phyloP scores from a whole-genome alignment of 768 basidiomycete species.

The Amanita phalloides region DNA sequence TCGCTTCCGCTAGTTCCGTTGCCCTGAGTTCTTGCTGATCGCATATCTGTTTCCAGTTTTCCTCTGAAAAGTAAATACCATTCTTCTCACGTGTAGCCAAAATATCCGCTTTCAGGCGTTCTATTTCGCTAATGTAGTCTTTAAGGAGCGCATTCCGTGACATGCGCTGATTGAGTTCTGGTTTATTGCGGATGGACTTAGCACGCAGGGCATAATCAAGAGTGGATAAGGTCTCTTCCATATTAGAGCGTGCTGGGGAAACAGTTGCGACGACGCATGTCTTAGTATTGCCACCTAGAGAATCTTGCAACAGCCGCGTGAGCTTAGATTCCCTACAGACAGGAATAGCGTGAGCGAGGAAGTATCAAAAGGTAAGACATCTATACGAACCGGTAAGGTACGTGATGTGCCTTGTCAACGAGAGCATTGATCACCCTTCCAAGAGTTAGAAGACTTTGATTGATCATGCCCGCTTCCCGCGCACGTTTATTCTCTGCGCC shows the following conservation, averaged over 20 bases:
- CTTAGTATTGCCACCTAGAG: constrained; percentile 94
- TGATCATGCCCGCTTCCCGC: constrained; percentile 97
- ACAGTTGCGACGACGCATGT: constrained; percentile 97
- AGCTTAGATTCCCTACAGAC: constrained; percentile 82
- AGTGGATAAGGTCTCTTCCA: constrained; percentile 96
- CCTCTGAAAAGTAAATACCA: constrained; percentile 88
- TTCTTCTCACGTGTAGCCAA: constrained; percentile 92
- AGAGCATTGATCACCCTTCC: constrained; percentile 94
- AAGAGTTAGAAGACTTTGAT: constrained; percentile 92
- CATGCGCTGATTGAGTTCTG: constrained; percentile 92
- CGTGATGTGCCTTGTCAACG: constrained; percentile 84
- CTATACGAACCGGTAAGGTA: constrained; percentile 75
- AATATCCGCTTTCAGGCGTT: constrained; percentile 83
- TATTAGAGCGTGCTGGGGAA: constrained; percentile 85
- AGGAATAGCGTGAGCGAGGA: constrained; percentile 2
- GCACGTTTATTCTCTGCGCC: constrained; percentile 95
- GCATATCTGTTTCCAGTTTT: constrained; percentile 79
- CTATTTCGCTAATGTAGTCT: constrained; percentile 90
- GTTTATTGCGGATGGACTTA: constrained; percentile 91
- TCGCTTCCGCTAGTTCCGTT: constrained; percentile 75
- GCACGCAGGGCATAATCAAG: constrained; percentile 94
- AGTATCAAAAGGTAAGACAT: not conserved
- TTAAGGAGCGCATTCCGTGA: constrained; percentile 86
- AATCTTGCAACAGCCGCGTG: constrained; percentile 95
- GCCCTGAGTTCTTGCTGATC: constrained; percentile 67